A percentile compares a stretch with the other conserved stretches of the same genome.
These are phyloP conservation scores for Dothistroma septosporum DNA, from an alignment of 2,329 filamentous ascomycete genomes.

Conservation along the genomic window DNA sequence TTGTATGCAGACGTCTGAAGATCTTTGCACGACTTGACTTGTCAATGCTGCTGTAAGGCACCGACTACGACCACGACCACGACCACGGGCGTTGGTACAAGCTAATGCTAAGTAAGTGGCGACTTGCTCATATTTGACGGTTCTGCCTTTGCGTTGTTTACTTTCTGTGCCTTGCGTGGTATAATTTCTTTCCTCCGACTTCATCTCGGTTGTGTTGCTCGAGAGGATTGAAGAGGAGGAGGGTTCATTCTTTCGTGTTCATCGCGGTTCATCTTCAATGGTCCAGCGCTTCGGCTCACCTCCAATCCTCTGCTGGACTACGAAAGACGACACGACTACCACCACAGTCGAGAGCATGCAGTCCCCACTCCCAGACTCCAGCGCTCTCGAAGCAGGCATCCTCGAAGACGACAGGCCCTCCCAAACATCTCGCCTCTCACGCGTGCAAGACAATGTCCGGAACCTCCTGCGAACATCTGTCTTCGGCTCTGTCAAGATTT, in stretches of 20 bases:
- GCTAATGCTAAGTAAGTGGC: neutral
- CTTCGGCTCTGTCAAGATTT: constrained; percentile 23
- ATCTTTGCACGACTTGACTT: neutral
- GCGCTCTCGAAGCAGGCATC: constrained; percentile 33
- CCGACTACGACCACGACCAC: neutral
- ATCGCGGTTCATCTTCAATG: neutral
- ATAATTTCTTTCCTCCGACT: neutral
- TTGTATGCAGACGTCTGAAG: neutral
- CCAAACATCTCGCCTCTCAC: constrained; percentile 23
- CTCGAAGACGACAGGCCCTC: constrained; percentile 30
- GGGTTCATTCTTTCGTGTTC: neutral
- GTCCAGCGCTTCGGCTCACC: constrained; percentile 10
- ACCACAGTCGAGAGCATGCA: neutral
- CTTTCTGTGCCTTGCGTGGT: constrained; percentile 3
- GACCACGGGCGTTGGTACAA: neutral
- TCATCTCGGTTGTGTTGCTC: neutral
- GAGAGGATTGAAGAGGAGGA: neutral
- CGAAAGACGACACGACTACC: neutral
- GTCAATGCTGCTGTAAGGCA: neutral
- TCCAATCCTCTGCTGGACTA: constrained; percentile 3
- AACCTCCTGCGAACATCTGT: constrained; percentile 32
- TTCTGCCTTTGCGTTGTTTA: neutral
- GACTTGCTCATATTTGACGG: neutral
- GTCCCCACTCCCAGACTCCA: constrained; percentile 32
- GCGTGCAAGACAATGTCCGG: constrained; percentile 34